A percentile compares a stretch with the other conserved stretches of the same genome.
Evolutionary conservation across 2,329 filamentous ascomycete genomes (phyloP).

Genomic region (Nigrograna mackinnonii): DNA sequence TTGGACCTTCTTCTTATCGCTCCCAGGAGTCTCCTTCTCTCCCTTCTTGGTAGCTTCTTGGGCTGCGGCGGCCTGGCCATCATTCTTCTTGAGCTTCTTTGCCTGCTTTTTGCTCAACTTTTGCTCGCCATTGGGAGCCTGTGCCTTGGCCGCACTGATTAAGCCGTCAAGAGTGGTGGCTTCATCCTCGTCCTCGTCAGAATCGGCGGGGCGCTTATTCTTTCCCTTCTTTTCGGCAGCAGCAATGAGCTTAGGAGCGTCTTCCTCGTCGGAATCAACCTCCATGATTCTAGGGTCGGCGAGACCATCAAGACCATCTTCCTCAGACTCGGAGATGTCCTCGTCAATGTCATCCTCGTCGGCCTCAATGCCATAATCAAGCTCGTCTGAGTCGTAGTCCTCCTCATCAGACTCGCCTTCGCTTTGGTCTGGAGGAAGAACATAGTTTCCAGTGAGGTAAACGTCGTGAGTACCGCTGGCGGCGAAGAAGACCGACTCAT

Average conservation of each 20-base stretch:
- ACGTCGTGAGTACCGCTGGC: constrained; percentile 88
- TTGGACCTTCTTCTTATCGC: constrained; percentile 85
- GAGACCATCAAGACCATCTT: constrained; percentile 60
- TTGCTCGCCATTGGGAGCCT: constrained; percentile 61
- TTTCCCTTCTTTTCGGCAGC: constrained; percentile 59
- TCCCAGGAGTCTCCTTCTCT: constrained; percentile 53
- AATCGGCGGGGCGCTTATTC: constrained; percentile 90
- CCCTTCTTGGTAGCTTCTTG: constrained; percentile 59
- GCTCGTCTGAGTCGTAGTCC: constrained; percentile 60
- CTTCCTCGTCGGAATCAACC: constrained; percentile 76
- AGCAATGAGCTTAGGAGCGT: constrained; percentile 58
- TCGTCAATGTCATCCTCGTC: constrained; percentile 75
- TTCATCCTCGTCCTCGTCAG: constrained; percentile 59
- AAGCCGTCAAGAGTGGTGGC: constrained; percentile 74
- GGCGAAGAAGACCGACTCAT: constrained; percentile 90
- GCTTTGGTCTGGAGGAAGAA: constrained; percentile 67
- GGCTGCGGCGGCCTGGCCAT: constrained; percentile 71
- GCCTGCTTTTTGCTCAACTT: constrained; percentile 95
- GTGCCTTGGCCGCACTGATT: constrained; percentile 67
- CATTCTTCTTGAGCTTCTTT: constrained; percentile 99
- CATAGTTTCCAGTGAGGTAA: constrained; percentile 94
- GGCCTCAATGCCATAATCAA: constrained; percentile 80
- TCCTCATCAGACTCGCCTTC: constrained; percentile 66
- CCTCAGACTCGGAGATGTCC: constrained; percentile 53
- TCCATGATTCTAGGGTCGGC: constrained; percentile 83